Evolutionary conservation across 495 filamentous ascomycete species (phyloP).

Genomic region (Aspergillus hancockii): DNA sequence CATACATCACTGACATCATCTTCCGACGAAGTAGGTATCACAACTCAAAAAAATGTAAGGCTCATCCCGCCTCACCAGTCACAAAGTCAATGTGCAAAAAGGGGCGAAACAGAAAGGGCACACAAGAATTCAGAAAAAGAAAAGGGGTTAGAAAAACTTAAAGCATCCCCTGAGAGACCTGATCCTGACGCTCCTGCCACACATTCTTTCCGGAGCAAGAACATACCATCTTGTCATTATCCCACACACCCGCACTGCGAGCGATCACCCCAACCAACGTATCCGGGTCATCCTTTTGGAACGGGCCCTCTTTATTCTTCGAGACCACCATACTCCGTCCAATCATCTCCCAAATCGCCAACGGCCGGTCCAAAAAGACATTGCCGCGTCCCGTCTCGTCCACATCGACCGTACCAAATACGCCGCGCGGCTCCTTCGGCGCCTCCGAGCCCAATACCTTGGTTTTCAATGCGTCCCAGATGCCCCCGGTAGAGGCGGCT

Average conservation of each 20-base stretch:
- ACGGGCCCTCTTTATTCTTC: slow-evolving; percentile 46
- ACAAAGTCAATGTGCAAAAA: neutral
- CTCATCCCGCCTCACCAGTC: neutral
- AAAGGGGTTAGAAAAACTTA: slow-evolving; percentile 28
- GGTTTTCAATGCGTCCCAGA: slow-evolving; percentile 67
- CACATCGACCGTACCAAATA: slow-evolving; percentile 76
- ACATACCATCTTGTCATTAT: slow-evolving; percentile 96
- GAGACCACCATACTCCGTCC: slow-evolving; percentile 86
- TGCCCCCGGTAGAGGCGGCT: slow-evolving; percentile 73
- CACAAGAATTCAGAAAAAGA: neutral
- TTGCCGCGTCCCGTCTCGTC: slow-evolving; percentile 61
- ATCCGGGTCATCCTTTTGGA: slow-evolving; percentile 70
- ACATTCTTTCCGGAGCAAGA: slow-evolving; percentile 96
- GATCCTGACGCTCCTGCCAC: slow-evolving; percentile 94
- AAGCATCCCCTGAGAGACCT: slow-evolving; percentile 82
- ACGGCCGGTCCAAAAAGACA: slow-evolving; percentile 74
- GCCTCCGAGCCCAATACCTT: slow-evolving; percentile 48
- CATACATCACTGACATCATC: neutral
- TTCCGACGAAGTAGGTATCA: neutral
- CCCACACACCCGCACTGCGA: slow-evolving; percentile 93
- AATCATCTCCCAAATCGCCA: slow-evolving; percentile 94
- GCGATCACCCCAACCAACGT: slow-evolving; percentile 92
- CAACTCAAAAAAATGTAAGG: neutral
- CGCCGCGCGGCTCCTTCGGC: slow-evolving; percentile 56
- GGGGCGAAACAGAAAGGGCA: neutral